Evolutionary conservation across 148 eudicot species (phyloP).

Genomic region (Nyssa sinensis): DNA sequence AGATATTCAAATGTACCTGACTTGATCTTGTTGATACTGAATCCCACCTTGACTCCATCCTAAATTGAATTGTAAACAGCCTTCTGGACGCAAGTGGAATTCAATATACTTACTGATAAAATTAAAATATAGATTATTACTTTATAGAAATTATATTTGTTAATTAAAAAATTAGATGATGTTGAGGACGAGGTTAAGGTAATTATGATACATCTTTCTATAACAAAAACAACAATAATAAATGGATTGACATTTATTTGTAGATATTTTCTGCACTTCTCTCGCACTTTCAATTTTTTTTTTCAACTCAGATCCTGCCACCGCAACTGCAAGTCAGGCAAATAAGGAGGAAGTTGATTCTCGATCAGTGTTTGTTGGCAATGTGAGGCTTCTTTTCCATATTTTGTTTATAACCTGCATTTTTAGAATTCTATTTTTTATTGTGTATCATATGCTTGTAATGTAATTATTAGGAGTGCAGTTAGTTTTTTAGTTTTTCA

Average conservation of each 20-base stretch:
- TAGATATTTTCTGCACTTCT: background rate
- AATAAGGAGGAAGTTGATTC: slow-evolving; percentile 79
- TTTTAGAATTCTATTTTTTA: too few species aligned
- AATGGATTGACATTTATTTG: background rate
- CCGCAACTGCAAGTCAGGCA: slow-evolving; percentile 57
- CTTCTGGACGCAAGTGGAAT: background rate
- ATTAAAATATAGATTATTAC: too few species aligned
- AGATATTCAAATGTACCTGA: too few species aligned
- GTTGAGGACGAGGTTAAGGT: background rate
- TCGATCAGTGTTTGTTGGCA: slow-evolving; percentile 81
- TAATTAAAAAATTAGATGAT: background rate
- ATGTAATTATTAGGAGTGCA: too few species aligned
- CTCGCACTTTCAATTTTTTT: background rate
- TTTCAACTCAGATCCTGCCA: slow-evolving; percentile 52
- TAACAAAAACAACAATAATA: too few species aligned
- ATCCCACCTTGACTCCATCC: background rate
- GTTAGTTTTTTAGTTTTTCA: too few species aligned
- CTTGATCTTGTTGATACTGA: background rate
- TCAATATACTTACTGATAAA: background rate
- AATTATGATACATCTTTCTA: background rate
- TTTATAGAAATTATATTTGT: too few species aligned
- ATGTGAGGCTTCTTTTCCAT: slow-evolving; percentile 44
- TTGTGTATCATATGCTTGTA: too few species aligned
- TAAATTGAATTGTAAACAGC: background rate
- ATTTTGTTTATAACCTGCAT: background rate